Evolutionary conservation across 371 early-diverging fungal species (phyloP).

Genomic region (Conidiobolus coronatus): DNA sequence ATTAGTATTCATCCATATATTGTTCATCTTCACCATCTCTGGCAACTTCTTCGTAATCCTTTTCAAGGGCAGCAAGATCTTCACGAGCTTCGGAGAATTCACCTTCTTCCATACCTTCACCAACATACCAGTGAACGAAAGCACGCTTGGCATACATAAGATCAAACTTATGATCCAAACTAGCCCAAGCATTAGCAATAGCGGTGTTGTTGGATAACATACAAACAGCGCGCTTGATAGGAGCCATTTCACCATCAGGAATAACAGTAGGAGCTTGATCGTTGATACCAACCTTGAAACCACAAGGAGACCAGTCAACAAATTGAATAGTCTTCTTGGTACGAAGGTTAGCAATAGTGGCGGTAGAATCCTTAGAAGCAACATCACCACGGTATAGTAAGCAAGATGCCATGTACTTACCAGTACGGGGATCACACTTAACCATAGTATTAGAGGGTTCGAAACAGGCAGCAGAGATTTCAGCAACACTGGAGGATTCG

Average conservation of each 20-base stretch:
- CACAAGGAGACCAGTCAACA: constrained; percentile 97
- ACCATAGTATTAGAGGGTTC: constrained; percentile 93
- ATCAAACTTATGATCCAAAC: constrained; percentile 88
- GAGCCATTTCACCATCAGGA: constrained; percentile 77
- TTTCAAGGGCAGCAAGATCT: constrained; percentile 97
- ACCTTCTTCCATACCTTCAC: constrained; percentile 96
- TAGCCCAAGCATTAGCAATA: constrained; percentile 91
- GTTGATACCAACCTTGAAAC: constrained; percentile 97
- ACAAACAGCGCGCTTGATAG: constrained; percentile 84
- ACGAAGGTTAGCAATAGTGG: constrained; percentile 71
- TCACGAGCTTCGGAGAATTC: constrained; percentile 99
- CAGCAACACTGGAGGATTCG: constrained; percentile 71
- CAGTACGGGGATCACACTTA: constrained; percentile 81
- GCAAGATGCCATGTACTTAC: constrained; percentile 94
- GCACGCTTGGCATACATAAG: constrained; percentile 96
- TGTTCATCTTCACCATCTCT: constrained; percentile 9
- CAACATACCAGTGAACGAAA: constrained; percentile 98
- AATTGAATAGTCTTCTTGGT: constrained; percentile 83
- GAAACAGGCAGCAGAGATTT: constrained; percentile 83
- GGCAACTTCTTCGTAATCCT: constrained; percentile 97
- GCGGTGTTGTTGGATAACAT: constrained; percentile 92
- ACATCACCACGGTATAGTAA: constrained; percentile 89
- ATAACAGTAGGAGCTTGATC: constrained; percentile 71
- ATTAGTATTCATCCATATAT: not conserved
- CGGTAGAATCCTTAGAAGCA: constrained; percentile 64